phyloP scores from a whole-genome alignment of 495 filamentous ascomycete genomes.

The Neurospora sp. region DNA sequence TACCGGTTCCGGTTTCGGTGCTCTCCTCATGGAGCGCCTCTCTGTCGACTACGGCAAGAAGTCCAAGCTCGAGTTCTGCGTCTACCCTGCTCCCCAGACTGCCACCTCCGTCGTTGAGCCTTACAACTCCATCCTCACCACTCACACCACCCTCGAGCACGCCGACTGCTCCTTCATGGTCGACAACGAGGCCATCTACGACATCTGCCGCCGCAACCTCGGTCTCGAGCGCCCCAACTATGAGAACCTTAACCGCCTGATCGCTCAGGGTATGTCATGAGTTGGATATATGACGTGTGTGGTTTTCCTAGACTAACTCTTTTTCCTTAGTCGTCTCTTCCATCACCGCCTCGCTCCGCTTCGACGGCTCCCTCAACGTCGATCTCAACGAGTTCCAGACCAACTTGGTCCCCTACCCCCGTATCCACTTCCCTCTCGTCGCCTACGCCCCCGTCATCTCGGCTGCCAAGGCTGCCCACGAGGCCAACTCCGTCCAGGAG shows the following conservation, averaged over 20 bases:
- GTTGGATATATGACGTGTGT: neutral
- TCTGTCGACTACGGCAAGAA: constrained; percentile 99
- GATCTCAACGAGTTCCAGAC: constrained; percentile 99
- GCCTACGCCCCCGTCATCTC: constrained; percentile 93
- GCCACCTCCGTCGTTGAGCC: constrained; percentile 97
- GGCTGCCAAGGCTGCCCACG: constrained; percentile 85
- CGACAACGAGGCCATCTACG: constrained; percentile 99
- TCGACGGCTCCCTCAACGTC: constrained; percentile 98
- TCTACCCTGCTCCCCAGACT: constrained; percentile 94
- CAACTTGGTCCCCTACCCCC: constrained; percentile 96
- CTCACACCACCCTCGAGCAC: constrained; percentile 97
- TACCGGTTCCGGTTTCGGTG: constrained; percentile 97
- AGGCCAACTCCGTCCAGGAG: constrained; percentile 83
- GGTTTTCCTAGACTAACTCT: neutral
- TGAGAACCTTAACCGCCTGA: constrained; percentile 96
- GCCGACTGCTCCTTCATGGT: constrained; percentile 99
- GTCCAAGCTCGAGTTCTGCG: constrained; percentile 98
- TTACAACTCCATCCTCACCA: constrained; percentile 98
- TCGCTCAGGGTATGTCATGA: constrained; percentile 67
- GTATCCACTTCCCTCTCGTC: constrained; percentile 98
- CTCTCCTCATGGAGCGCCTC: constrained; percentile 93
- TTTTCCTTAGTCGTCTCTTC: constrained; percentile 74
- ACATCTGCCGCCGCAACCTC: constrained; percentile 95
- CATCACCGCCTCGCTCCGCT: constrained; percentile 95
- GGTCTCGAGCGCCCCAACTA: constrained; percentile 94